phyloP scores from a whole-genome alignment of 805 yeast genomes.

The Brettanomyces sp. region DNA sequence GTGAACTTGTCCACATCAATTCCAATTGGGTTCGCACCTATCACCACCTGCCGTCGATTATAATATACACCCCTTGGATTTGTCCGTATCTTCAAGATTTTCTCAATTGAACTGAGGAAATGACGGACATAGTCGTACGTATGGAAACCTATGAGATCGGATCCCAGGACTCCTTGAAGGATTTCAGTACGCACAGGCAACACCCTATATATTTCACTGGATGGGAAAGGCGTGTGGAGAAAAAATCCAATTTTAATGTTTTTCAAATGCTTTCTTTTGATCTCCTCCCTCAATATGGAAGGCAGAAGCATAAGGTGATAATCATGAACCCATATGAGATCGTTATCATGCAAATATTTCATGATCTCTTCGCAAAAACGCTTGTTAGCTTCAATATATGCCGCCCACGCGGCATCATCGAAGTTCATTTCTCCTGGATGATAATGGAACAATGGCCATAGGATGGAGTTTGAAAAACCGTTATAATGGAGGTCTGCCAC shows the following conservation, averaged over 20 bases:
- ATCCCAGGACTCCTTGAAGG: constrained; percentile 80
- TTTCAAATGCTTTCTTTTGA: constrained; percentile 33
- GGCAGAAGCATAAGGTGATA: constrained; percentile 95
- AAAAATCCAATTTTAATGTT: constrained; percentile 84
- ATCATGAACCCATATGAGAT: constrained; percentile 95
- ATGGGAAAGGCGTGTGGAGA: constrained; percentile 96
- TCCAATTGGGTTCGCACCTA: constrained; percentile 99
- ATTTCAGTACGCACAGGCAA: constrained; percentile 93
- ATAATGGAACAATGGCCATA: constrained; percentile 98
- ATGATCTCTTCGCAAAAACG: constrained; percentile 71
- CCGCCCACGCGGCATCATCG: constrained; percentile 97
- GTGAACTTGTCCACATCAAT: constrained; percentile 89
- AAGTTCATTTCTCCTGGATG: constrained; percentile 99
- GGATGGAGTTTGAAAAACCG: constrained; percentile 87
- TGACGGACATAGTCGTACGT: constrained; percentile 99
- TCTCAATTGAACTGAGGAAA: constrained; percentile 79
- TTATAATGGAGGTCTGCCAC: constrained; percentile 94
- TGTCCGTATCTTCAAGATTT: constrained; percentile 74
- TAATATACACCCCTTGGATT: constrained; percentile 85
- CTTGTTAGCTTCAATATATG: constrained; percentile 87
- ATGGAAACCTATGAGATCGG: constrained; percentile 95
- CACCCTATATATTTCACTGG: constrained; percentile 91
- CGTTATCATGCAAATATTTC: constrained; percentile 64
- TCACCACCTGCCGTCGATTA: constrained; percentile 64
- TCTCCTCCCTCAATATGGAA: constrained; percentile 63